These are phyloP conservation scores for Suillus paluster DNA, from an alignment of 768 basidiomycete genomes.

Conservation along the genomic window DNA sequence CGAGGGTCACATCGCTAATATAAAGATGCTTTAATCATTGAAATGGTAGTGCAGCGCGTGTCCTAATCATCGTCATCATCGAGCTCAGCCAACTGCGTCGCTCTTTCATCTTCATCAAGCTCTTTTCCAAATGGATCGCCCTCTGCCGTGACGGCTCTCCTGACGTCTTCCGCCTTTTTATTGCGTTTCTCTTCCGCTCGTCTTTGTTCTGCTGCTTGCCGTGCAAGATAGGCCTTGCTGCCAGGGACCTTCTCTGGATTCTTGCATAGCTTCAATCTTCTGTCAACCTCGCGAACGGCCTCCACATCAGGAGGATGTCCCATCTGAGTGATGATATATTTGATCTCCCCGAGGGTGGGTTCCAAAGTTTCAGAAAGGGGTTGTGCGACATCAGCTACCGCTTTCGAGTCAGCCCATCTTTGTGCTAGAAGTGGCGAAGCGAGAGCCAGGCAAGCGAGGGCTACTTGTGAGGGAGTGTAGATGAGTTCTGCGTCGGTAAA, in stretches of 20 bases:
- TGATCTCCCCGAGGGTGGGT: conserved; percentile 49
- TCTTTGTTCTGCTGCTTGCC: conserved; percentile 72
- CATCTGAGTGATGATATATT: conserved; percentile 53
- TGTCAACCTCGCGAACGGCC: conserved; percentile 86
- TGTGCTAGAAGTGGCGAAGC: conserved; percentile 61
- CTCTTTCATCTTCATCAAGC: conserved; percentile 40
- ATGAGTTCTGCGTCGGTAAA: conserved; percentile 91
- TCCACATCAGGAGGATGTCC: conserved; percentile 78
- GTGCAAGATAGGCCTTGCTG: conserved; percentile 78
- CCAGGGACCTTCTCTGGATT: conserved; percentile 96
- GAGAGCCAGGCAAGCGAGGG: conserved; percentile 76
- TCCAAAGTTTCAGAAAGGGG: conserved; percentile 27
- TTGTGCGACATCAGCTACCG: conserved; percentile 12
- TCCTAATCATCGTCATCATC: conserved; percentile 58
- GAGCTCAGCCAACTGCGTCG: conserved; percentile 39
- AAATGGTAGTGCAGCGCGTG: neutral
- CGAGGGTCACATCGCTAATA: conserved; percentile 26
- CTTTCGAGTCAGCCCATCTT: conserved; percentile 61
- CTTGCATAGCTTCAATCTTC: conserved; percentile 84
- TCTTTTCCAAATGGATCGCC: conserved; percentile 76
- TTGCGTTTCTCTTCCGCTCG: conserved; percentile 71
- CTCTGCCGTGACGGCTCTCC: conserved; percentile 45
- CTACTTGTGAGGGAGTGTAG: conserved; percentile 93
- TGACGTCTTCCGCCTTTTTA: conserved; percentile 58
- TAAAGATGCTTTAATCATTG: conserved; percentile 6